A percentile compares a stretch with the other conserved stretches of the same genome.
These are phyloP conservation scores for Penicillium concentricum DNA, from an alignment of 2,329 filamentous ascomycete species.

Conservation along the genomic window DNA sequence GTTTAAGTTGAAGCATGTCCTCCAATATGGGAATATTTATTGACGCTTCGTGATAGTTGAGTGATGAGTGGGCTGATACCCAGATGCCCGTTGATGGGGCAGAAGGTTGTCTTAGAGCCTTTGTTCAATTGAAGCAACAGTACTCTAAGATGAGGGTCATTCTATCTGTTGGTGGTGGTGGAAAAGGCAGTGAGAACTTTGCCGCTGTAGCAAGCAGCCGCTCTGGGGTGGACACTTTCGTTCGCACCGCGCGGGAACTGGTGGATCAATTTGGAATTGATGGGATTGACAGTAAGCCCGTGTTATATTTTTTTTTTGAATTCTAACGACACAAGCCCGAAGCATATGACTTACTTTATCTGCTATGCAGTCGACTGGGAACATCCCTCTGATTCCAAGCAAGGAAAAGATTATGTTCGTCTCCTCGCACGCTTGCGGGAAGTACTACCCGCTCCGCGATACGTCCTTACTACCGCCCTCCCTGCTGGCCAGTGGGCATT, in stretches of 20 bases:
- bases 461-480: constrained; percentile 69
- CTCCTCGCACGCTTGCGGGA: constrained; percentile 66
- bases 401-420: constrained; percentile 69
- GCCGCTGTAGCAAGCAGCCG: constrained; percentile 64
- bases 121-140: constrained; percentile 69
- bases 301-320: neutral
- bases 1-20: constrained; percentile 29
- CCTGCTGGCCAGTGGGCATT: constrained; percentile 67
- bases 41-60: constrained; percentile 55
- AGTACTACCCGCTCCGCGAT: constrained; percentile 66
- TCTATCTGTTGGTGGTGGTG: constrained; percentile 71
- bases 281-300: constrained; percentile 69
- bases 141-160: constrained; percentile 72
- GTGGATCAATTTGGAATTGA: constrained; percentile 70
- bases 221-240: constrained; percentile 66
- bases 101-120: constrained; percentile 68
- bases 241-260: constrained; percentile 62
- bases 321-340: neutral
- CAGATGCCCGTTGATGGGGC: constrained; percentile 70
- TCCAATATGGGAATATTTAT: neutral
- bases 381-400: constrained; percentile 64
- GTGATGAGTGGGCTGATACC: constrained; percentile 75
- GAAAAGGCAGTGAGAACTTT: constrained; percentile 64
- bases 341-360: neutral
- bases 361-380: constrained; percentile 71